Evolutionary conservation across 148 eudicot species (phyloP).

Genomic region (Spergularia marina): DNA sequence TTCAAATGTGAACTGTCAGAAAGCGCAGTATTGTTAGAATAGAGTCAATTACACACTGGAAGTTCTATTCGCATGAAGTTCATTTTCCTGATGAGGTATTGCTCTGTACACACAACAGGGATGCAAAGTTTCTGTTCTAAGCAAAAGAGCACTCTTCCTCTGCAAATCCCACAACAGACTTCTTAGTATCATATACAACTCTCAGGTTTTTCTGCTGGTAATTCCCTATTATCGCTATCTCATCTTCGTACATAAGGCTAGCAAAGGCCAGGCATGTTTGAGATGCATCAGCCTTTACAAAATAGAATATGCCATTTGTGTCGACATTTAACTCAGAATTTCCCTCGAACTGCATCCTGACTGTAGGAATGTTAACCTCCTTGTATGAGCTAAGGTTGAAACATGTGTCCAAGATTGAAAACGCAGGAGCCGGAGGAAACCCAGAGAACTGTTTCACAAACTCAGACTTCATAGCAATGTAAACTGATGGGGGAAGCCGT

Average conservation of each 20-base stretch:
- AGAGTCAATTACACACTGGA: too few species aligned
- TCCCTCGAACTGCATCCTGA: constrained; percentile 52
- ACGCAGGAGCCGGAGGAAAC: constrained; percentile 52
- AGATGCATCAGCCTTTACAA: constrained; percentile 62
- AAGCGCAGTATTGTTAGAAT: too few species aligned
- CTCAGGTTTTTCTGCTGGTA: constrained; percentile 75
- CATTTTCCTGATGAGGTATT: constrained; percentile 17
- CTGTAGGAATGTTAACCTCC: constrained; percentile 57
- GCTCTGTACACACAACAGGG: not conserved
- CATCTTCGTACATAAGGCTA: constrained; percentile 59
- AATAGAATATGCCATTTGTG: constrained; percentile 58
- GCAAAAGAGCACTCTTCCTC: constrained; percentile 56
- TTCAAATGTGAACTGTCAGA: too few species aligned
- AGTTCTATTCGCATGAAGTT: too few species aligned
- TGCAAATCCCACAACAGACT: constrained; percentile 63
- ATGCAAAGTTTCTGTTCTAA: not conserved
- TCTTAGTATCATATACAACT: constrained; percentile 65
- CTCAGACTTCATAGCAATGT: constrained; percentile 44
- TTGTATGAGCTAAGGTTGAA: constrained; percentile 55
- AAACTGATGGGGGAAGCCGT: constrained; percentile 57
- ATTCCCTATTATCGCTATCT: constrained; percentile 71
- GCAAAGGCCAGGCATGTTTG: constrained; percentile 82
- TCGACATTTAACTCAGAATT: constrained; percentile 53
- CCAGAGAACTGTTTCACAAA: constrained; percentile 62
- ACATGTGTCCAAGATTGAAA: constrained; percentile 76